Evolutionary conservation across 148 eudicot genomes (phyloP).

Genomic region (Oxyria digyna): DNA sequence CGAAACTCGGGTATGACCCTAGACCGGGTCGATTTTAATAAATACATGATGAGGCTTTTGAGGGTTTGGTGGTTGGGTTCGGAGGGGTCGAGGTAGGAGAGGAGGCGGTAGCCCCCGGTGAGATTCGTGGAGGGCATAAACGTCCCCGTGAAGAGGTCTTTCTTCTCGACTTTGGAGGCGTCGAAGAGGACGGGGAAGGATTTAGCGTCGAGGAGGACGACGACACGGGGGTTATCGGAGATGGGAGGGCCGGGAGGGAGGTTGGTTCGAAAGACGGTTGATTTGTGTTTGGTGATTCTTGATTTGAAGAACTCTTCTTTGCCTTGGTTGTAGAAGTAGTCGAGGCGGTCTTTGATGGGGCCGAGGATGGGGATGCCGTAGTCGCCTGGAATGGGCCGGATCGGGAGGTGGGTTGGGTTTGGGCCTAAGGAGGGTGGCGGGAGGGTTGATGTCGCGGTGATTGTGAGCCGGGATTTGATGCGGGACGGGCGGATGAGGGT

Average conservation of each 20-base stretch:
- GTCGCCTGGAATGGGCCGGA: constrained; percentile 57
- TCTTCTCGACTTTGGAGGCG: constrained; percentile 59
- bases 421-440: constrained; percentile 3
- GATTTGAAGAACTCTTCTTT: constrained; percentile 76
- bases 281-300: constrained; percentile 46
- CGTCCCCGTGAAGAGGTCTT: constrained; percentile 72
- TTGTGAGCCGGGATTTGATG: constrained; percentile 5
- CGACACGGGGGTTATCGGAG: constrained; percentile 45
- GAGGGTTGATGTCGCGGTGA: constrained; percentile 13
- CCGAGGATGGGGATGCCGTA: constrained; percentile 64
- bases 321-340: constrained; percentile 79
- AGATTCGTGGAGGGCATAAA: constrained; percentile 67
- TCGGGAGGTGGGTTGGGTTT: constrained; percentile 17
- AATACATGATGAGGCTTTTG: constrained; percentile 43
- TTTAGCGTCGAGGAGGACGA: constrained; percentile 67
- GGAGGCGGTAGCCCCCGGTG: constrained; percentile 76
- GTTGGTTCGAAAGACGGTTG: constrained; percentile 69
- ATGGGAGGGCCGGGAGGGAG: constrained; percentile 89
- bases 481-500: not conserved
- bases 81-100: constrained; percentile 80
- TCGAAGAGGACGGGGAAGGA: constrained; percentile 68
- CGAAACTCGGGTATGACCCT: constrained; percentile 64
- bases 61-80: constrained; percentile 70
- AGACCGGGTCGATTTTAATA: constrained; percentile 32
- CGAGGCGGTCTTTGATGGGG: constrained; percentile 52